Conservation (phyloP, 495 filamentous ascomycete species). For the Hypoxylon fragiforme region DNA sequence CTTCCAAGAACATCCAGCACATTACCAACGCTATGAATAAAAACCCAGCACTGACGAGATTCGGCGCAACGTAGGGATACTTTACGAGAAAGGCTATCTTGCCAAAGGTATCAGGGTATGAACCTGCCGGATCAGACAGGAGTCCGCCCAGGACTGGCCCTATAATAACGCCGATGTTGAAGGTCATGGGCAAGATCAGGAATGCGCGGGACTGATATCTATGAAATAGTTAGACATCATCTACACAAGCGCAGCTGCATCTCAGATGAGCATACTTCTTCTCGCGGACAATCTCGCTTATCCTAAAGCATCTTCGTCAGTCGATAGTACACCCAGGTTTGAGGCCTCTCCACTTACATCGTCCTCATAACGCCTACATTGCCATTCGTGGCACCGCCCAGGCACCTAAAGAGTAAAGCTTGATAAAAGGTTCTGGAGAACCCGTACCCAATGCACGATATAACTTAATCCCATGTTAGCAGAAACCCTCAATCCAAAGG, state of each 20-base stretch:
- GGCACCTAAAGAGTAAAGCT: conserved; percentile 70
- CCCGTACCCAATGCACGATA: conserved; percentile 78
- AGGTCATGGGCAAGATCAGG: conserved; percentile 71
- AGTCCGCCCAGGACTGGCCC: conserved; percentile 76
- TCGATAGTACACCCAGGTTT: neutral
- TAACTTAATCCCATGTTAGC: conserved; percentile 39
- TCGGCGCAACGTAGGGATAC: conserved; percentile 77
- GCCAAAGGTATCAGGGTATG: conserved; percentile 70
- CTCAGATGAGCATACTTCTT: conserved; percentile 52
- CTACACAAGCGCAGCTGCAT: neutral
- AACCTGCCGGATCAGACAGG: conserved; percentile 72
- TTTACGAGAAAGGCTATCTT: conserved; percentile 66
- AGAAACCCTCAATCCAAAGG: neutral
- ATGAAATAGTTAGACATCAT: conserved; percentile 13
- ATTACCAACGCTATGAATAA: conserved; percentile 56
- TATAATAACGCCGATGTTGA: conserved; percentile 77
- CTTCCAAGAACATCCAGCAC: conserved; percentile 70
- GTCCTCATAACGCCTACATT: conserved; percentile 82
- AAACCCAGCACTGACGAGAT: conserved; percentile 71
- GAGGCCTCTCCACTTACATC: conserved; percentile 50
- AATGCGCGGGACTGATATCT: conserved; percentile 67
- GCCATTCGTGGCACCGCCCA: conserved; percentile 80
- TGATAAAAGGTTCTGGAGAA: conserved; percentile 72
- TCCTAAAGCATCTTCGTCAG: conserved; percentile 43
- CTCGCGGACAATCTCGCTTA: conserved; percentile 76